Evolutionary conservation across 2,329 filamentous ascomycete genomes (phyloP), one percentile per base, ranked within the genome.

Genomic region (Pezizomycotina sp.): DNA sequence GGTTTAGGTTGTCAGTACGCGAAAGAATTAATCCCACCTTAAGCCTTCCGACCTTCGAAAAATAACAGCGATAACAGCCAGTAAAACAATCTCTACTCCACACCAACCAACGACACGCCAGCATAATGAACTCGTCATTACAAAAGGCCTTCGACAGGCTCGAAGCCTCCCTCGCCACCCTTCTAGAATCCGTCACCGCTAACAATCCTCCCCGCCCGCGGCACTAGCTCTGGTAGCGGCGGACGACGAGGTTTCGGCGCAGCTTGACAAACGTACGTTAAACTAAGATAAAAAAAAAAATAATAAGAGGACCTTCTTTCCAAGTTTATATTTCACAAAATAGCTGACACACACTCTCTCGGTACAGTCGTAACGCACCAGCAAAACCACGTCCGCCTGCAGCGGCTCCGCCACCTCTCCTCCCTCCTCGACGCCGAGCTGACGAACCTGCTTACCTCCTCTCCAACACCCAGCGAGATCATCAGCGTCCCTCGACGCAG

Each of bases 181-280:
- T 91, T 21, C 74, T 83, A 48, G 77, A 83, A 54, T 84, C 79
- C 0, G 77, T 91, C 45, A 67, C 78, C 4, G 78, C 81, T 47
- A 86, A 84, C 58, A 81, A 83, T 51, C 80, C 81, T 79, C 76
- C 5, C 61, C 69, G 4, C 58, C 64, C 22, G 69, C 74, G 16
- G 77, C 76, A 4, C 62, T 69, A 38, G 76, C 83, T 46, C 69
- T 91, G 6, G 62, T 77, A 12, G 62, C 64, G 5, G 80, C 79
- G 15, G 78, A 91, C 53, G 62, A 65, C 26, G 70, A 75, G 42
- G 65, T 91, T 27, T 67, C 62, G 48, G 61, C 65, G 46, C 71
- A 76, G 4, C 62, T 91, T 2, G 65, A 74, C 48, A 62, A 76
- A 55, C 60, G 77, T 79, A 61, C 36, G 53, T 50, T 28, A 29